These are phyloP conservation scores for Pythium brassicae DNA, from an alignment of 352 stramenopile genomes.

Conservation along the genomic window DNA sequence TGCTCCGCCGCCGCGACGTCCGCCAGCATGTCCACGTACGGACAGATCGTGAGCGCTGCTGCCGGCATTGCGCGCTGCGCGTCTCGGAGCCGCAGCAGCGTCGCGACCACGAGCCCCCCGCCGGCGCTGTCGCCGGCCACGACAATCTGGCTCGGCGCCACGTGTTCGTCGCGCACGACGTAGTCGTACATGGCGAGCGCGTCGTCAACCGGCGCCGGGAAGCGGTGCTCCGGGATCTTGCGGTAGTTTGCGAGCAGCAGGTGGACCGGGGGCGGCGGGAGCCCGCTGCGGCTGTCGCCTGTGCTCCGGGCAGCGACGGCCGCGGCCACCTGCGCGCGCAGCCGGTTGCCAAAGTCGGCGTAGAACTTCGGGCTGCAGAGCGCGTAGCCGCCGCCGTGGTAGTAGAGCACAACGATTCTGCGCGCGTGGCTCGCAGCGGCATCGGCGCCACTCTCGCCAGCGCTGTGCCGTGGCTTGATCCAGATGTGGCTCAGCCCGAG, in stretches of 20 bases:
- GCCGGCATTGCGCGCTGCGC: slow-evolving; percentile 17
- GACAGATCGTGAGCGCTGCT: slow-evolving; percentile 28
- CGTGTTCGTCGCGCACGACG: slow-evolving; percentile 27
- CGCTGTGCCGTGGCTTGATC: slow-evolving; percentile 14
- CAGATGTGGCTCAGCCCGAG: slow-evolving; percentile 53
- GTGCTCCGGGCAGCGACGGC: slow-evolving; percentile 1
- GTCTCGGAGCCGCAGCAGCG: slow-evolving; percentile 29
- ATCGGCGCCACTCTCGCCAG: not conserved
- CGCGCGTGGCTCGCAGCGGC: not conserved
- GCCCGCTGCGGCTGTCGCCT: too few relatives aligned
- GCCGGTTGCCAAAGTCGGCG: slow-evolving; percentile 21
- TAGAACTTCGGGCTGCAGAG: slow-evolving; percentile 39
- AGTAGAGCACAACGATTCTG: slow-evolving; percentile 40
- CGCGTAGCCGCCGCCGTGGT: slow-evolving; percentile 46
- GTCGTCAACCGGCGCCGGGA: slow-evolving; percentile 30
- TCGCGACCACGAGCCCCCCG: slow-evolving; percentile 32
- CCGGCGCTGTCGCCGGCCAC: slow-evolving; percentile 35
- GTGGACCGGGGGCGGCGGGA: slow-evolving; percentile 17
- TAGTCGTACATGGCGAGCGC: slow-evolving; percentile 34
- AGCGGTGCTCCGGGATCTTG: slow-evolving; percentile 29
- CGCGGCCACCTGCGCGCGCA: slow-evolving; percentile 19
- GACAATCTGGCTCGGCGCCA: slow-evolving; percentile 28
- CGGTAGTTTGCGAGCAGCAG: slow-evolving; percentile 42
- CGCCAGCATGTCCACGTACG: slow-evolving; percentile 37
- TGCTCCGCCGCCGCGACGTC: slow-evolving; percentile 4